A percentile compares a stretch with the other conserved stretches of the same genome.
Conservation (phyloP, 2,329 filamentous ascomycete species). For the Simplicillium sp. region DNA sequence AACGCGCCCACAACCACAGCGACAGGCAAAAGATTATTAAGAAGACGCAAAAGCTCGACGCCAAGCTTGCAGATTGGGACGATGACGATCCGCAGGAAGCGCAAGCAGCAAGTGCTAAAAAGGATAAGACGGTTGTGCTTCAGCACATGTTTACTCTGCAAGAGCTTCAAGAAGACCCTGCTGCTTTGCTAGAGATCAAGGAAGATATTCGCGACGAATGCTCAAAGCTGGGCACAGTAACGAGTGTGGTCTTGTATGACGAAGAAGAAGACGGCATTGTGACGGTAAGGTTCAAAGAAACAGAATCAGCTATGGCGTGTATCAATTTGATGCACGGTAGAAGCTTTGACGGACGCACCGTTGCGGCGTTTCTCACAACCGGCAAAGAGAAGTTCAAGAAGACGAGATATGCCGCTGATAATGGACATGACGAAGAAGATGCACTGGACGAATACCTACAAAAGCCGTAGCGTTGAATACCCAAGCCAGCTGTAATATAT, state of each 20-base stretch:
- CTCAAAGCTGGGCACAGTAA: constrained; percentile 75
- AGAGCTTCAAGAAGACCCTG: constrained; percentile 77
- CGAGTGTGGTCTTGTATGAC: constrained; percentile 86
- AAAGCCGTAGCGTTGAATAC: constrained; percentile 1
- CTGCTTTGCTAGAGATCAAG: constrained; percentile 80
- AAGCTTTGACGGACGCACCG: constrained; percentile 62
- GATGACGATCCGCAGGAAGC: constrained; percentile 64
- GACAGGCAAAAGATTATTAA: constrained; percentile 87
- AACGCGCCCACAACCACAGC: constrained; percentile 40
- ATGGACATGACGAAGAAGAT: constrained; percentile 14
- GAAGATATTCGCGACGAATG: constrained; percentile 91
- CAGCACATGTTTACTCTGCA: constrained; percentile 87
- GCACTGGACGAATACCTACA: background rate
- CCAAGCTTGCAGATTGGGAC: constrained; percentile 89
- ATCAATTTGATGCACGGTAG: constrained; percentile 69
- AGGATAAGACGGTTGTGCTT: constrained; percentile 77
- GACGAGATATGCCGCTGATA: constrained; percentile 46
- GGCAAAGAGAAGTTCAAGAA: constrained; percentile 67
- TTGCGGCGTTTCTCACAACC: constrained; percentile 62
- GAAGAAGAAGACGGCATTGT: constrained; percentile 76
- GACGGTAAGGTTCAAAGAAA: constrained; percentile 69
- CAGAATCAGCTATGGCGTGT: constrained; percentile 62
- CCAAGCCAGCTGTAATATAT: background rate
- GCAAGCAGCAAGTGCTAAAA: constrained; percentile 33
- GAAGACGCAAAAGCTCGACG: constrained; percentile 84